These are phyloP conservation scores for Litchi chinensis DNA, from an alignment of 345 rosid genomes.

Conservation along the genomic window DNA sequence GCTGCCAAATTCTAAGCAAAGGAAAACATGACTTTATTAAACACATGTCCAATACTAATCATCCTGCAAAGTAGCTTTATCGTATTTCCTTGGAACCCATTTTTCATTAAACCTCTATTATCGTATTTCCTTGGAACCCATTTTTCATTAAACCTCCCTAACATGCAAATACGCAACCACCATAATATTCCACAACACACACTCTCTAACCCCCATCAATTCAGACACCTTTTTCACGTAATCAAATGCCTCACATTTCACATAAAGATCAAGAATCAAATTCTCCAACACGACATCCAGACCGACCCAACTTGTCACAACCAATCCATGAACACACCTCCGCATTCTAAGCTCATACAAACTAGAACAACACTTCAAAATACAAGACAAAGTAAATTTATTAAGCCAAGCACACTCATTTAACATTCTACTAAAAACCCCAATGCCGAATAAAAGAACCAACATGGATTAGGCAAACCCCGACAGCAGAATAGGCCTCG, in stretches of 20 bases:
- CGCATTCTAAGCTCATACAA: too few species aligned
- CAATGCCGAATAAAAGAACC: slow-evolving; percentile 31
- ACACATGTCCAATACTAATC: slow-evolving; percentile 35
- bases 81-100: slow-evolving; percentile 37
- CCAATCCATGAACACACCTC: too few species aligned
- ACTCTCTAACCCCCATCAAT: slow-evolving; percentile 36
- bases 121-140: slow-evolving; percentile 37
- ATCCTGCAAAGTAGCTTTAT: slow-evolving; percentile 44
- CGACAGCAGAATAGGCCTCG: slow-evolving; percentile 52
- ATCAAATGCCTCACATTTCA: slow-evolving; percentile 40
- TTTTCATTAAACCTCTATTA: slow-evolving; percentile 45
- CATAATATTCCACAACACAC: slow-evolving; percentile 51
- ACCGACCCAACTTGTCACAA: too few species aligned
- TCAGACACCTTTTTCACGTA: slow-evolving; percentile 38
- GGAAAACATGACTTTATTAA: slow-evolving; percentile 39
- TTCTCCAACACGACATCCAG: too few species aligned
- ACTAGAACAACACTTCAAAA: too few species aligned
- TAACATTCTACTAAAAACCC: slow-evolving; percentile 40
- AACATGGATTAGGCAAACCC: slow-evolving; percentile 26
- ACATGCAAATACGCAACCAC: slow-evolving; percentile 33
- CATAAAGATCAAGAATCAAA: slow-evolving; percentile 7
- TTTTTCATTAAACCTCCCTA: slow-evolving; percentile 40
- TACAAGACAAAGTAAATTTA: slow-evolving; percentile 41
- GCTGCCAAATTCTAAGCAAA: slow-evolving; percentile 40
- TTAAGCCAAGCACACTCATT: slow-evolving; percentile 40